Conservation (phyloP, 768 basidiomycete species). For the Roridomyces roridus region DNA sequence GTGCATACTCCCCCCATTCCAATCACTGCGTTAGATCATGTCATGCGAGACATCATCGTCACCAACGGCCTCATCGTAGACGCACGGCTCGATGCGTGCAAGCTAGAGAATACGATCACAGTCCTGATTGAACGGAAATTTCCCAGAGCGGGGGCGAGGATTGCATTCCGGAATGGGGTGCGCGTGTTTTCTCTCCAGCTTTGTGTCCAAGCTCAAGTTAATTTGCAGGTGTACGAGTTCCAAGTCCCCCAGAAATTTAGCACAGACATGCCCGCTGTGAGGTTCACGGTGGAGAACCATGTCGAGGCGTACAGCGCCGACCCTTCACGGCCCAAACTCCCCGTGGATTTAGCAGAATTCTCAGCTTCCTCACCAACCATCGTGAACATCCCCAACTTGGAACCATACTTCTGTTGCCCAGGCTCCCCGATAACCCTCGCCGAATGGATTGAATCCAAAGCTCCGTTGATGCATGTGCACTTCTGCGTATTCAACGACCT, state of each 20-base stretch:
- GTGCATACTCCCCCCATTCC: conserved; percentile 11
- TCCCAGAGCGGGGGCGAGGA: conserved; percentile 17
- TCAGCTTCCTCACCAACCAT: background rate
- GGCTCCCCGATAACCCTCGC: conserved; percentile 1
- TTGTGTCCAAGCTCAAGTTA: too few relatives aligned
- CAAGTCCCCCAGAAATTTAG: too few relatives aligned
- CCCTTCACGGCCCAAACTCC: conserved; percentile 3
- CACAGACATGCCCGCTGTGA: background rate
- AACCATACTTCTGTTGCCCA: background rate
- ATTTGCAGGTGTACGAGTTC: too few relatives aligned
- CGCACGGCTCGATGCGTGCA: conserved; percentile 7
- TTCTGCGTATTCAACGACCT: conserved; percentile 10
- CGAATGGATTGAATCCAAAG: conserved; percentile 8
- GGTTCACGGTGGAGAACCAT: conserved; percentile 10
- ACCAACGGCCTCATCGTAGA: conserved; percentile 18
- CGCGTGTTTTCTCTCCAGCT: background rate
- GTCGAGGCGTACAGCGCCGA: background rate
- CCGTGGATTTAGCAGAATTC: background rate
- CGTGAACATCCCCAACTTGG: background rate
- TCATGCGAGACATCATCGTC: background rate
- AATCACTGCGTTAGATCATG: conserved; percentile 10
- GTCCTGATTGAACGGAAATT: conserved; percentile 12
- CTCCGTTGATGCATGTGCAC: conserved; percentile 9
- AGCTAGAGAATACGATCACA: conserved; percentile 5
- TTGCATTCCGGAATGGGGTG: conserved; percentile 17